These are phyloP conservation scores for Alternaria sp. DNA, from an alignment of 2,329 filamentous ascomycete genomes.

Conservation along the genomic window DNA sequence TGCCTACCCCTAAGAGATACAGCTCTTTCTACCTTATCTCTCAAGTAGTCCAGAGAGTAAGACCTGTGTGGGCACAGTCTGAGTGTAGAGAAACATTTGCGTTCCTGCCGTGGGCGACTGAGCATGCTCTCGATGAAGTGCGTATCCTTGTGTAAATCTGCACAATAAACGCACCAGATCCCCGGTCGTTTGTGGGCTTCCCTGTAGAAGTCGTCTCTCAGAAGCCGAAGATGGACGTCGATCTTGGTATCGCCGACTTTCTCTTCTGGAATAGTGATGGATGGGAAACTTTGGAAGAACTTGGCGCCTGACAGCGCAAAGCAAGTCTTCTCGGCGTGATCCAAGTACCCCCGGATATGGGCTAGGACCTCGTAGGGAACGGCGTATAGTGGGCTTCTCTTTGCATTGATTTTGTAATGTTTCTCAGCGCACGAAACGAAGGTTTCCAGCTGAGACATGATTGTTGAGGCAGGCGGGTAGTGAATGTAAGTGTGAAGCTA, in stretches of 20 bases:
- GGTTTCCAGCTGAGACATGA: neutral
- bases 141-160: neutral
- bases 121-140: neutral
- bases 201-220: neutral
- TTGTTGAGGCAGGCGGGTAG: neutral
- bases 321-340: neutral
- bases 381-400: neutral
- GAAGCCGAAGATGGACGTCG: neutral
- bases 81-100: neutral
- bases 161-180: neutral
- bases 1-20: neutral
- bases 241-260: neutral
- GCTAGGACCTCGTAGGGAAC: neutral
- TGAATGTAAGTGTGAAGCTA: neutral
- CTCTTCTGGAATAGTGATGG: neutral
- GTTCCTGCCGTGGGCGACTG: neutral
- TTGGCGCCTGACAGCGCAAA: neutral
- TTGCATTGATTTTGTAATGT: neutral
- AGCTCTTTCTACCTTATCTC: neutral
- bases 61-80: neutral
- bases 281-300: neutral
- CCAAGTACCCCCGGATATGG: neutral
- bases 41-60: neutral
- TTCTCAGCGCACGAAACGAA: neutral
- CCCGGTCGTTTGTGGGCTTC: neutral